A percentile compares a stretch with the other conserved stretches of the same genome.
Conservation (phyloP, 1,284 basidiomycete species). For the Cryptococcus sp. region DNA sequence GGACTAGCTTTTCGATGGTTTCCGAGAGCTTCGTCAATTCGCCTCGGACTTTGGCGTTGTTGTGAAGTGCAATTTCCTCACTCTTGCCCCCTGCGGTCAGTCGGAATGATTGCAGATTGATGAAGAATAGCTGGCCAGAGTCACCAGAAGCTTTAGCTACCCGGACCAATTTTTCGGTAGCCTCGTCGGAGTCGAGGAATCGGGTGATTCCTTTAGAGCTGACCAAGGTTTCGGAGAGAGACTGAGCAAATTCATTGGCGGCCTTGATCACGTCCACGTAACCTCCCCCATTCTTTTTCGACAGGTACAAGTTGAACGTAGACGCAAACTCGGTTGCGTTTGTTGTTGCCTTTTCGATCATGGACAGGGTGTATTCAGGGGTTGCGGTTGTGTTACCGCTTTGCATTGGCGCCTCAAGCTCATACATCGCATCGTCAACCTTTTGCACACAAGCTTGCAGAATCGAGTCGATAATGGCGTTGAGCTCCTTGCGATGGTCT, state of each 20-base stretch:
- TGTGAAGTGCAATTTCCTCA: slow-evolving; percentile 82
- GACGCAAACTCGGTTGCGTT: slow-evolving; percentile 95
- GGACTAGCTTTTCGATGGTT: slow-evolving; percentile 77
- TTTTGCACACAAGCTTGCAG: slow-evolving; percentile 94
- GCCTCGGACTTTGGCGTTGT: slow-evolving; percentile 76
- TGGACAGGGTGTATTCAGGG: slow-evolving; percentile 94
- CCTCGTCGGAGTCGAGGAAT: slow-evolving; percentile 83
- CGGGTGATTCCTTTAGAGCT: slow-evolving; percentile 95
- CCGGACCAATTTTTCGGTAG: slow-evolving; percentile 78
- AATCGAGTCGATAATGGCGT: slow-evolving; percentile 98
- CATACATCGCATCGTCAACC: slow-evolving; percentile 94
- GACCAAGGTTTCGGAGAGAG: slow-evolving; percentile 81
- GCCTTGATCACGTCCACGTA: slow-evolving; percentile 98
- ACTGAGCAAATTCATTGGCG: slow-evolving; percentile 93
- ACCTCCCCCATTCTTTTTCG: slow-evolving; percentile 75
- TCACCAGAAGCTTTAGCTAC: slow-evolving; percentile 86
- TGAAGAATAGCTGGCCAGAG: slow-evolving; percentile 83
- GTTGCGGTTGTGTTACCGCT: slow-evolving; percentile 93
- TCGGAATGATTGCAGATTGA: slow-evolving; percentile 93
- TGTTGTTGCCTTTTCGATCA: slow-evolving; percentile 94
- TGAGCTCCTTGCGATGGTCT: slow-evolving; percentile 96
- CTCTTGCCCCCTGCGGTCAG: slow-evolving; percentile 69
- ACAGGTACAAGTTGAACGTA: slow-evolving; percentile 85
- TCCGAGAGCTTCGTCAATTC: slow-evolving; percentile 82
- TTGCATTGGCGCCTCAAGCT: slow-evolving; percentile 90